Evolutionary conservation across 768 basidiomycete species (phyloP), one percentile per base, ranked within the genome.

Genomic region (Boletus insuetus): DNA sequence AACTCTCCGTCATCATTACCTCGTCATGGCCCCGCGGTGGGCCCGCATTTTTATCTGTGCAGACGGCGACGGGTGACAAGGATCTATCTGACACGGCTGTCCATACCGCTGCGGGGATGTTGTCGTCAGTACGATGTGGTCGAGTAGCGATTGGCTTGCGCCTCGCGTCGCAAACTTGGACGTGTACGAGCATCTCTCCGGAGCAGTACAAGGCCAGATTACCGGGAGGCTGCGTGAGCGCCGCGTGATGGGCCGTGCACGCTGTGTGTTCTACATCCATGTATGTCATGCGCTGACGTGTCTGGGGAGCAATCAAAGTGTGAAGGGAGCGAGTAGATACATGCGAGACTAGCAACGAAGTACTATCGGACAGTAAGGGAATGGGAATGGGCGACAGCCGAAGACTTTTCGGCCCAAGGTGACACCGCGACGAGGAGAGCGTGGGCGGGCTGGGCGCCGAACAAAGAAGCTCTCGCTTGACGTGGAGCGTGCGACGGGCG

Each of bases 1-100:
- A 37, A 19, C 35, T 60, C 4, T 37, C 50, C 0, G 59, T 55
- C 16, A 49, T 60, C 38, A 42, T 61, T n/a, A 24, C 41, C 2
- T 16, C 51, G 14, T 55, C 59, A 19, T 44, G 53, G 0, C 62
- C 14, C 20, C 10, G 16, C 35, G 66, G 46, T 34, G 53, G 70
- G 39, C 64, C 80, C 41, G 79, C 73, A 0, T 77, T 79, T 70
- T 81, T 4, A 8, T 78, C 78, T 6, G 79, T 81, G 79, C 54
- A 81, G 52, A 79, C 74, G 6, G 76, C 75, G 1, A 68, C 57
- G 38, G 74, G 77, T 2, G 65, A 69, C 26, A 46, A 61, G 63
- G 69, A 55, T 49, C 69, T 71, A 1, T 51, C 69, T 0, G 69
- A 75, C 7, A 77, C 78, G 48, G 70, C 67, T 0, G 59, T 79